These are phyloP conservation scores for Phascolomyces articulosus DNA, from an alignment of 371 early-diverging fungal species.

Conservation along the genomic window DNA sequence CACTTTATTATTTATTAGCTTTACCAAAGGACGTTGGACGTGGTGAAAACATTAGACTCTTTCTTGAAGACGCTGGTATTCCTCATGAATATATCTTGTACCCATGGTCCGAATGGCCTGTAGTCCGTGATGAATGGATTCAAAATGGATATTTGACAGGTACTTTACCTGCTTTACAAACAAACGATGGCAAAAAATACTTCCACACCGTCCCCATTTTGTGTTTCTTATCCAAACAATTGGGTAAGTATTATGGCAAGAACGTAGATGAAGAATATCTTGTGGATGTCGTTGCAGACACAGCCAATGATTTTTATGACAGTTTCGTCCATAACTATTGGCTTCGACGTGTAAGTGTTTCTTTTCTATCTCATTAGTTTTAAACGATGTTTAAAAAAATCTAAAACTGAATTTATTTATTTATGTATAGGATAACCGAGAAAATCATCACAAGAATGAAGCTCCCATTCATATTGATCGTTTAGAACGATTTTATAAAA, in stretches of 20 bases:
- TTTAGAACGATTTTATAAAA: neutral
- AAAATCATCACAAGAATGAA: neutral
- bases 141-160: neutral
- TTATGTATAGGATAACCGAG: neutral
- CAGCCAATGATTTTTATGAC: neutral
- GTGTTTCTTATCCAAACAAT: neutral
- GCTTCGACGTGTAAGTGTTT: too few relatives aligned
- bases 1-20: too few relatives aligned
- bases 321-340: neutral
- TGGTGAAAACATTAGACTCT: neutral
- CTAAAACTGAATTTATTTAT: too few relatives aligned
- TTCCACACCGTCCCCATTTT: neutral
- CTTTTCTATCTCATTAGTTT: too few relatives aligned
- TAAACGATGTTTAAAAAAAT: too few relatives aligned
- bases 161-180: neutral
- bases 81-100: neutral
- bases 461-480: neutral
- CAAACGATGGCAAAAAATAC: neutral
- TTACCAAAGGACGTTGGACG: neutral
- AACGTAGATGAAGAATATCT: neutral
- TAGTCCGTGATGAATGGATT: neutral
- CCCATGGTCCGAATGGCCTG: neutral
- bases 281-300: neutral
- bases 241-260: neutral
- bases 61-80: neutral